Percentiles rank a stretch among this genome's conserved stretches.
phyloP scores from a whole-genome alignment of 2,329 filamentous ascomycete species.

The Stenocarpella maydis region DNA sequence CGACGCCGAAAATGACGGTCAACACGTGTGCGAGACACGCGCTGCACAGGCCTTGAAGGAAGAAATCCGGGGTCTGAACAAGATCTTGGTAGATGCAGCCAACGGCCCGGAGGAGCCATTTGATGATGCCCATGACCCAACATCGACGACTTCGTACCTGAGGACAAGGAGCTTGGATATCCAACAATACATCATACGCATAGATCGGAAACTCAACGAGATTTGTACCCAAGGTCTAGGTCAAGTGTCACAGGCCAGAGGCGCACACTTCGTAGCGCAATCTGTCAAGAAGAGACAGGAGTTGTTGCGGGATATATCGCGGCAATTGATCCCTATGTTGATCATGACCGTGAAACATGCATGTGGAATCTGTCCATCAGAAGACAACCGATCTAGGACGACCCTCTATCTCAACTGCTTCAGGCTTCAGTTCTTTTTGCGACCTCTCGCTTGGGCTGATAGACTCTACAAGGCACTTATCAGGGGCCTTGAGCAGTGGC shows the following conservation, averaged over 20 bases:
- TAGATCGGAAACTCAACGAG: slow-evolving; percentile 11
- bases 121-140: not conserved
- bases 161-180: not conserved
- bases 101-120: not conserved
- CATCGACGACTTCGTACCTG: not conserved
- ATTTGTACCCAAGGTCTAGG: slow-evolving; percentile 14
- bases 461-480: slow-evolving; percentile 17
- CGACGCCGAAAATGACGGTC: not conserved
- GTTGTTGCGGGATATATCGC: slow-evolving; percentile 22
- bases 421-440: slow-evolving; percentile 30
- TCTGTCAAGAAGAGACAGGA: not conserved
- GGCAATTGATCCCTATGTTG: slow-evolving; percentile 32
- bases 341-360: slow-evolving; percentile 22
- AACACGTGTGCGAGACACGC: not conserved
- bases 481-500: slow-evolving; percentile 21
- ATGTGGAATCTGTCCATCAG: slow-evolving; percentile 10
- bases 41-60: slow-evolving; percentile 12
- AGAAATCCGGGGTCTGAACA: not conserved
- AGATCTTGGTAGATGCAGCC: not conserved
- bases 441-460: slow-evolving; percentile 25
- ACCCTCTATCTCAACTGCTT: slow-evolving; percentile 24
- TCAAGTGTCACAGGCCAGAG: not conserved
- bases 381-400: not conserved
- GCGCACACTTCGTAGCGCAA: not conserved
- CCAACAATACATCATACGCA: not conserved